Conservation (phyloP, 1,139 yeast species). For the Wickerhamiella pararugosa region DNA sequence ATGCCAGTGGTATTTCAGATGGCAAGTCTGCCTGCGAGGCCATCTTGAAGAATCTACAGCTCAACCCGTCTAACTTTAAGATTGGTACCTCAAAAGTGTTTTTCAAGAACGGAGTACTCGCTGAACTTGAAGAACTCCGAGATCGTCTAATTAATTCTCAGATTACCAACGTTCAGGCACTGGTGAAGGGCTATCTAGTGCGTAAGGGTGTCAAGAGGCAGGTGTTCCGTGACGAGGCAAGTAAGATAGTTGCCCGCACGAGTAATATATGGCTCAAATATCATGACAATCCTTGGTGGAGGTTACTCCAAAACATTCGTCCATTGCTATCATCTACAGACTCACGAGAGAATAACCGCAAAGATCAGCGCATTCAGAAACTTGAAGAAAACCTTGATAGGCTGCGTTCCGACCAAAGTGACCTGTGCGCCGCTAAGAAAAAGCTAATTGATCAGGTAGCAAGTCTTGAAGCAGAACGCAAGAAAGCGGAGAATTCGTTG, state of each 20-base stretch:
- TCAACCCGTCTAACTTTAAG: conserved; percentile 55
- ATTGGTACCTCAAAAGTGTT: conserved; percentile 81
- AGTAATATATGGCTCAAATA: conserved; percentile 40
- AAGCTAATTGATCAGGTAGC: conserved; percentile 27
- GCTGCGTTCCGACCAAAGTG: conserved; percentile 24
- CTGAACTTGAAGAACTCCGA: conserved; percentile 69
- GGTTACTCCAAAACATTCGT: conserved; percentile 50
- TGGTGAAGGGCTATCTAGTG: conserved; percentile 45
- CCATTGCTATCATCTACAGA: conserved; percentile 39
- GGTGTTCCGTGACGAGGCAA: conserved; percentile 52
- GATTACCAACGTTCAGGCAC: conserved; percentile 51
- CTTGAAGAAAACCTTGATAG: conserved; percentile 31
- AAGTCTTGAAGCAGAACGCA: conserved; percentile 12
- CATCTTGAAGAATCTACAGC: conserved; percentile 42
- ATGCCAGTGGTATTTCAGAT: conserved; percentile 17
- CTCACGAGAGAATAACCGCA: conserved; percentile 16
- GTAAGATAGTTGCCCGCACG: conserved; percentile 52
- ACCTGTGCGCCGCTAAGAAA: conserved; percentile 21
- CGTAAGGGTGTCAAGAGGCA: conserved; percentile 39
- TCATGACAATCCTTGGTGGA: conserved; percentile 69
- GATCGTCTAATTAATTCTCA: conserved; percentile 47
- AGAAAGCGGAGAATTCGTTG: conserved; percentile 13
- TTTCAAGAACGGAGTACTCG: conserved; percentile 93
- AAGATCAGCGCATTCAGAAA: conserved; percentile 44
- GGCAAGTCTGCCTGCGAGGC: conserved; percentile 53